Base-by-base conservation (phyloP, 1,139 yeast genomes). In the Kodamaea sp. region DNA sequence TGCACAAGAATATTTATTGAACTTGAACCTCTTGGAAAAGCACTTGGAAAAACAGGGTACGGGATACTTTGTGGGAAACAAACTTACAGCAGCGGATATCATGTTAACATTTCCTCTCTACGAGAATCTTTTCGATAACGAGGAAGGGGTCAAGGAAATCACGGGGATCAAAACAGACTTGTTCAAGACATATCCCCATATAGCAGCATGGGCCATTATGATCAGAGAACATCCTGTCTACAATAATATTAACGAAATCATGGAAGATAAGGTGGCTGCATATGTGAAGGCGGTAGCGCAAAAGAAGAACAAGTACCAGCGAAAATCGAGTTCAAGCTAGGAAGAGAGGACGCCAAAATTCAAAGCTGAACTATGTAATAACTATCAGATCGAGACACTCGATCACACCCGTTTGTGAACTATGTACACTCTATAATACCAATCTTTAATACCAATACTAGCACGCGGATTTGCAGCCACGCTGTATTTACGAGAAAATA, bases 51-150 rank as follows among this genome's bases (percentile, higher is more conserved):
- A 59, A 31, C 63, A 70, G 31, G 66, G 67, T 15, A 61, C 68
- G 8, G 77, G 76, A 0, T 76, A 46, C 56, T 76, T 80, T 50
- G 82, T 77, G 8, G 80, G 80, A 3, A 66, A 74, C 38, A 65
- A 65, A 39, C 57, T 80, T 34, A 65, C 80, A 1, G 84, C 70
- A 2, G 87, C 86, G 2, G 88, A 81, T 48, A 63, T 81, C 31
- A 68, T 78, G 15, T 51, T 75, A 35, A 61, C 66, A 15, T 76
- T 69, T 56, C 77, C 78, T 0, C 41, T 69, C 16, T 41, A 35
- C 40, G 75, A 69, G 42, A 68, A 67, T 39, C 46, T 67, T 2
- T 68, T 69, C 43, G 73, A 68, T 43, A 69, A 69, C 42, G 66
- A 61, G 38, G 59, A 49, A 3, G 70, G 67, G 2, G 61, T 65